Conservation (phyloP, 1,284 basidiomycete genomes). For the Trichosporon sp. region DNA sequence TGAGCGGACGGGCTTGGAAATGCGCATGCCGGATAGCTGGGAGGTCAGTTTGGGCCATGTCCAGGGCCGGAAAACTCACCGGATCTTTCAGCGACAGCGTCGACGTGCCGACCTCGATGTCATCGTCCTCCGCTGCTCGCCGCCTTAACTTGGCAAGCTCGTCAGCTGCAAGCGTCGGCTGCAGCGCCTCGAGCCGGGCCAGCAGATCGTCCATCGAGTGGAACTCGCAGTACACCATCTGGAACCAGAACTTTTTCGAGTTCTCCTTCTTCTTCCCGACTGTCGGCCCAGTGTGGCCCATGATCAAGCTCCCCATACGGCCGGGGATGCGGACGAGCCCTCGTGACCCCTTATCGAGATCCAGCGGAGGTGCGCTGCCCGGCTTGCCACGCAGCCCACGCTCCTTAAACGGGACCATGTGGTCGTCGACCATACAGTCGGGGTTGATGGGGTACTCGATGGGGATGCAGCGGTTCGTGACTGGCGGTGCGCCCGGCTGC, state of each 20-base stretch:
- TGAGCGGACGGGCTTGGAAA: constrained; percentile 79
- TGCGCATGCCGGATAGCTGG: constrained; percentile 82
- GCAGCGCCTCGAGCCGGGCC: constrained; percentile 30
- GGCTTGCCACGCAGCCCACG: constrained; percentile 94
- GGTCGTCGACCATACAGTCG: constrained; percentile 78
- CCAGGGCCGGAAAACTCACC: constrained; percentile 52
- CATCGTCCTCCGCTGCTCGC: constrained; percentile 65
- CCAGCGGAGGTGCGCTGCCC: constrained; percentile 88
- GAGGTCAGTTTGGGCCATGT: constrained; percentile 4
- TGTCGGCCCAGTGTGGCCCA: constrained; percentile 74
- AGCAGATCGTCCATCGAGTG: constrained; percentile 63
- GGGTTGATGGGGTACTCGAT: constrained; percentile 89
- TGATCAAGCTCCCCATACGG: constrained; percentile 64
- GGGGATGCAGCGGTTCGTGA: constrained; percentile 48
- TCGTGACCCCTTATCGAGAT: constrained; percentile 57
- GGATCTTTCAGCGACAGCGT: constrained; percentile 88
- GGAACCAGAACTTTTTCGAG: constrained; percentile 70
- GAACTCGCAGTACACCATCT: constrained; percentile 74
- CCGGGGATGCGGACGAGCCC: constrained; percentile 52
- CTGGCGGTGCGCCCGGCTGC: constrained; percentile 39
- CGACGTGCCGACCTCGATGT: constrained; percentile 77
- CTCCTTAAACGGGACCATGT: constrained; percentile 65
- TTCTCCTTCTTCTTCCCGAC: constrained; percentile 42
- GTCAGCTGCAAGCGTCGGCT: constrained; percentile 24
- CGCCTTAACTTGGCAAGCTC: constrained; percentile 40